Evolutionary conservation across 129 eudicot species (phyloP), one percentile per base, ranked within the genome.

Genomic region (Lonicera japonica): DNA sequence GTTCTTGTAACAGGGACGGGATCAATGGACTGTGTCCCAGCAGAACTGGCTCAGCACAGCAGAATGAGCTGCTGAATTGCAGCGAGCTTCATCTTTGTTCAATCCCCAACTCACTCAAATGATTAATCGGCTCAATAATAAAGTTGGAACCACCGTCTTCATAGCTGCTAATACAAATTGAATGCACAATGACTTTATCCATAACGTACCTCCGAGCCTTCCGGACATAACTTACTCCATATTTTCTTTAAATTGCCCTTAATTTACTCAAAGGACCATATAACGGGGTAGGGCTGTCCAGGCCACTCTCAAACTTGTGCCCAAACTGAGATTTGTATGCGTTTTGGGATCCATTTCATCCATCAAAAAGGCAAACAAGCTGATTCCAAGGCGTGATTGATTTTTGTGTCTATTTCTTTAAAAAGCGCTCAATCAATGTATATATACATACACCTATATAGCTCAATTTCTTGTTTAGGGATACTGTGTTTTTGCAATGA

Each of bases 271-370:
- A 89, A 80, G 95, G 97, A 50, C 83, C 72, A 53, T 82, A 85
- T 69, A 89, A 89, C 22, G 97, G 97, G 55, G 51, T 80, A 0
- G 95, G 95, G 0, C 77, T 83, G 0, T 89, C 95, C 73, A 83
- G 86, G 17, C 56, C 71, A 8, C 22, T 83, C 5, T 89, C 95
- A 18, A 86, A 86, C 69, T 55, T 89, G 72, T 89, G 97, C 58
- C 64, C 80, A 11, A 67, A 89, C 63, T 75, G 95, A 66, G 79
- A 83, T 52, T 6, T 68, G 14, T 85, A 85, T 48, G 95, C 80
- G 34, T 89, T 85, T 55, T 89, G 97, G 95, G 97, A 89, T 55
- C 68, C 90, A 36, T 85, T 82, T 66, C 97, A 89, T 58, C 95
- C 95, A 11, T 61, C 95, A 0, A 89, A 56, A 89, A 64, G 67